phyloP scores from a whole-genome alignment of 257 asterid species.

The Solanum dulcamara region DNA sequence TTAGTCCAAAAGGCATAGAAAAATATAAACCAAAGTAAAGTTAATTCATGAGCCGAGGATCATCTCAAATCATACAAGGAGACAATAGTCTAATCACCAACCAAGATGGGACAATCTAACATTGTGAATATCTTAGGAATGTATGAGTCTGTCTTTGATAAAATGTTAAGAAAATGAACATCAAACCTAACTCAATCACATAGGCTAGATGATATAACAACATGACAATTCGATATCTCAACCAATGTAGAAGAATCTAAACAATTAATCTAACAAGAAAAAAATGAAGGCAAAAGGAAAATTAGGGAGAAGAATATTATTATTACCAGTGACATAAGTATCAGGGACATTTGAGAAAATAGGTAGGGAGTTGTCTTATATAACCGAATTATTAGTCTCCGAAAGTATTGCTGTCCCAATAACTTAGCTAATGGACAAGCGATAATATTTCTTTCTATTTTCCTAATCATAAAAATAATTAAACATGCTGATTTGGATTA shows the following conservation, averaged over 20 bases:
- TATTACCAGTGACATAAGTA: background rate
- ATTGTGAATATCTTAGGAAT: background rate
- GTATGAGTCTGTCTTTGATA: background rate
- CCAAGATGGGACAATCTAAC: background rate
- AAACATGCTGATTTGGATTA: background rate
- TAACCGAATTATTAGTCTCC: background rate
- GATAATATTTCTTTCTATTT: background rate
- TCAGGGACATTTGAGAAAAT: background rate
- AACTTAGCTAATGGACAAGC: background rate
- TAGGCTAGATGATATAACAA: background rate
- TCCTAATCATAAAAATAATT: background rate
- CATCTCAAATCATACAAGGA: background rate
- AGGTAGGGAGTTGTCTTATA: background rate
- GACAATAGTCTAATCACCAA: background rate
- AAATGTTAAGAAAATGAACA: background rate
- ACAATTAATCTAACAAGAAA: background rate
- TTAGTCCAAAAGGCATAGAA: background rate
- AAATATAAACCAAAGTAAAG: background rate
- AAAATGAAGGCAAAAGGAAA: background rate
- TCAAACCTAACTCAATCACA: background rate
- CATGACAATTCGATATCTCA: background rate
- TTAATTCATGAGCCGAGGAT: background rate
- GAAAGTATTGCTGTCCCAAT: constrained; percentile 2
- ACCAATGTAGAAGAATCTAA: background rate
- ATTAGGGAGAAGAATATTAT: background rate